Percentiles rank a stretch among this genome's conserved stretches.
Evolutionary conservation across 805 yeast species (phyloP).

Genomic region (Suhomyces xylopsoci): DNA sequence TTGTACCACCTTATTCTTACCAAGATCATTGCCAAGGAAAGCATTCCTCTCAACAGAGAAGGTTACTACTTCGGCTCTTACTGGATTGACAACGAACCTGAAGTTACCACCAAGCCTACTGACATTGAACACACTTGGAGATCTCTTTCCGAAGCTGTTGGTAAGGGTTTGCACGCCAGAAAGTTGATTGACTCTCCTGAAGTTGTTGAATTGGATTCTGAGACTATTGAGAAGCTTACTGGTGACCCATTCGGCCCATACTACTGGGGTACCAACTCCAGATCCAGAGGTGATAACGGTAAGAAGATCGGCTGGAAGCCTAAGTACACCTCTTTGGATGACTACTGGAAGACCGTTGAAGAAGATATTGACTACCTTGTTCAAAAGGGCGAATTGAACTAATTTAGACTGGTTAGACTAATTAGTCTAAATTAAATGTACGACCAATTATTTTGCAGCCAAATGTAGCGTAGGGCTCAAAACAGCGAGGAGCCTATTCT

Average conservation of each 20-base stretch:
- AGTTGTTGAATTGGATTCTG: constrained; percentile 14
- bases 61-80: constrained; percentile 37
- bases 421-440: neutral
- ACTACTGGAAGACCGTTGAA: constrained; percentile 17
- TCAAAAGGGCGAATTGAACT: neutral
- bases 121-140: constrained; percentile 26
- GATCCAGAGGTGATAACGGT: constrained; percentile 25
- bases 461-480: neutral
- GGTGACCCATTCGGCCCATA: constrained; percentile 16
- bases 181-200: constrained; percentile 13
- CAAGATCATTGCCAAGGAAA: constrained; percentile 17
- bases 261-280: constrained; percentile 26
- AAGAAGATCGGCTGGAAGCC: constrained; percentile 27
- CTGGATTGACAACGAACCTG: constrained; percentile 7
- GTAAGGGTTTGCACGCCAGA: constrained; percentile 13
- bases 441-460: neutral
- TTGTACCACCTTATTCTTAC: constrained; percentile 23
- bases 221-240: constrained; percentile 11
- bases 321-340: constrained; percentile 9
- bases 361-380: constrained; percentile 15
- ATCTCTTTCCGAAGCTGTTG: constrained; percentile 21
- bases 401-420: neutral
- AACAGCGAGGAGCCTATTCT: neutral
- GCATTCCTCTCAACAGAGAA: constrained; percentile 23
- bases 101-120: constrained; percentile 10